phyloP scores from a whole-genome alignment of 2,329 filamentous ascomycete genomes.

The Tothia fuscella region DNA sequence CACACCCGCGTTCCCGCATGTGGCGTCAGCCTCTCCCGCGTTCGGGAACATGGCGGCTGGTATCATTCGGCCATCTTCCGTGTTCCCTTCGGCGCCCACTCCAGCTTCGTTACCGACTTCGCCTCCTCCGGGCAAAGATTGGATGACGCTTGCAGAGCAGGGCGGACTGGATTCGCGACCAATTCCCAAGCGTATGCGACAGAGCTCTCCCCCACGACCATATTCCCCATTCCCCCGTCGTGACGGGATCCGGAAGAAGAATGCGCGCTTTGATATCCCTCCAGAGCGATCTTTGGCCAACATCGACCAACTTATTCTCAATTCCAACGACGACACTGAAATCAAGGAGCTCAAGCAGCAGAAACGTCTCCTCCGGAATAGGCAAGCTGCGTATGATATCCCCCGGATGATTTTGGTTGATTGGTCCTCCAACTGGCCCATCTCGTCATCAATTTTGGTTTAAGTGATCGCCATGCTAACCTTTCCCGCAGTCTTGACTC shows the following conservation, averaged over 20 bases:
- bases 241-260: conserved; percentile 95
- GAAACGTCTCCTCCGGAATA: conserved; percentile 86
- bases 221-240: conserved; percentile 64
- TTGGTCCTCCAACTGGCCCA: conserved; percentile 20
- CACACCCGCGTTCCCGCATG: conserved; percentile 30
- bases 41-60: conserved; percentile 26
- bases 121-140: conserved; percentile 42
- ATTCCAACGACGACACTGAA: conserved; percentile 82
- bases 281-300: conserved; percentile 85
- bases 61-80: conserved; percentile 35
- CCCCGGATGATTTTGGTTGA: conserved; percentile 26
- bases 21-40: conserved; percentile 28
- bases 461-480: conserved; percentile 24
- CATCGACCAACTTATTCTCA: conserved; percentile 84
- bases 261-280: conserved; percentile 93
- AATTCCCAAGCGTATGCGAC: conserved; percentile 45
- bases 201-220: conserved; percentile 57
- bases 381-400: conserved; percentile 75
- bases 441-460: conserved; percentile 21
- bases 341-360: conserved; percentile 98
- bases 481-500: conserved; percentile 67
- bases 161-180: conserved; percentile 35
- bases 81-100: conserved; percentile 37
- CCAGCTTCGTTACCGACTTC: conserved; percentile 40
- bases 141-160: conserved; percentile 39